Evolutionary conservation across 2,329 filamentous ascomycete genomes (phyloP), one percentile per base, ranked within the genome.

Genomic region (Colletotrichum trifolii): DNA sequence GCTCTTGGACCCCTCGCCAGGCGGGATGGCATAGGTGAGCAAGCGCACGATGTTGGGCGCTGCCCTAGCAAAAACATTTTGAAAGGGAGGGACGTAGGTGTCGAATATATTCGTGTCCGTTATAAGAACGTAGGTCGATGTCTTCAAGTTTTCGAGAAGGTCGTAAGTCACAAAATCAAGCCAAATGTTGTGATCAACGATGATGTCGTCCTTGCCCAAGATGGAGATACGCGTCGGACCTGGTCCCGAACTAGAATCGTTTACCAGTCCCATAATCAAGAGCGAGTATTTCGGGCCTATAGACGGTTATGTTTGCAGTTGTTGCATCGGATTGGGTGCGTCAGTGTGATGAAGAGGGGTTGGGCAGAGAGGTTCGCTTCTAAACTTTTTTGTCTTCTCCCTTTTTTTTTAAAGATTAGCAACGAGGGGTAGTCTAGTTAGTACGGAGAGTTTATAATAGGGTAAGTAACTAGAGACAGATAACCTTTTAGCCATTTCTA

Each of bases 111-210:
- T 98, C 49, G 94, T 97, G 80, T 99, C 96, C 77, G 96, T 98
- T 73, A 99, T 92, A 67, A 99, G 89, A 64, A 98, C 91, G 77
- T 98, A 99, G 67, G 95, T 98, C 15, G 94, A 96, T 17, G 94
- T 96, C 54, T 86, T 79, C 66, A 96, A 83, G 75, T 91, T 92
- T 60, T 85, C 80, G 68, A 98, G 83, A 61, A 99, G 85, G 78
- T 99, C 95, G 70, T 89, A 81, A 57, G 90, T 89, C 68, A 98
- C 89, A 76, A 92, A 96, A 74, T 86, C 86, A 68, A 90, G 87
- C 93, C 94, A 97, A 60, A 99, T 87, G 69, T 91, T 93, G 76
- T 97, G 93, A 76, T 97, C 93, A 73, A 97, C 90, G 69, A 97
- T 85, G 71, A 99, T 98, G 73, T 91, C 91, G 71, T 97, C 93